Conservation (phyloP, 1,284 basidiomycete species). For the Earliella scabrosa region DNA sequence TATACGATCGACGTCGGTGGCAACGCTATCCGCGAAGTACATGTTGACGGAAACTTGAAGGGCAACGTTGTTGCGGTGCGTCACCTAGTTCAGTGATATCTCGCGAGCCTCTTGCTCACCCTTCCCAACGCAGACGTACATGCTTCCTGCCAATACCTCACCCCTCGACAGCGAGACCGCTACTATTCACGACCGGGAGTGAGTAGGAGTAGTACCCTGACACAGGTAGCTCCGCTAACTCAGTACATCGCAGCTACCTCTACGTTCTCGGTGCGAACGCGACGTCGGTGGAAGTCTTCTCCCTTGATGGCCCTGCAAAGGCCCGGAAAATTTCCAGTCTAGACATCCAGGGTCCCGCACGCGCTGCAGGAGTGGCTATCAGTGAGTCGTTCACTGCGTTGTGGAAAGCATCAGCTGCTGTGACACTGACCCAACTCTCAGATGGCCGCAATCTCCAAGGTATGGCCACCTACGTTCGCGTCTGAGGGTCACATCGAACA, state of each 20-base stretch:
- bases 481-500: no score
- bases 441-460: conserved; percentile 45
- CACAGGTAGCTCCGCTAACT: not conserved
- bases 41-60: conserved; percentile 47
- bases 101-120: conserved; percentile 10
- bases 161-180: conserved; percentile 36
- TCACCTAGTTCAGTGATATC: not conserved
- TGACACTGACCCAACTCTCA: conserved; percentile 13
- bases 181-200: conserved; percentile 36
- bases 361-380: conserved; percentile 40
- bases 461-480: conserved; percentile 44
- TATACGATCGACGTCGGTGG: conserved; percentile 52
- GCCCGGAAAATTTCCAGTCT: conserved; percentile 41
- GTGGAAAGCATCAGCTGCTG: not conserved
- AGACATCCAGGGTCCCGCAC: conserved; percentile 42
- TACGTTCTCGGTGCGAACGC: conserved; percentile 32
- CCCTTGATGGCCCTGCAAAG: conserved; percentile 30
- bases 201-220: conserved; percentile 6
- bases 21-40: conserved; percentile 48
- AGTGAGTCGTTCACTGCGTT: conserved; percentile 28
- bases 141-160: conserved; percentile 26
- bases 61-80: conserved; percentile 47
- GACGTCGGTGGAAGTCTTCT: conserved; percentile 31
- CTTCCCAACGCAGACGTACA: conserved; percentile 26
- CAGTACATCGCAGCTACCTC: conserved; percentile 26